phyloP scores from a whole-genome alignment of 2,329 filamentous ascomycete species.

The Calonectria fujianensis region DNA sequence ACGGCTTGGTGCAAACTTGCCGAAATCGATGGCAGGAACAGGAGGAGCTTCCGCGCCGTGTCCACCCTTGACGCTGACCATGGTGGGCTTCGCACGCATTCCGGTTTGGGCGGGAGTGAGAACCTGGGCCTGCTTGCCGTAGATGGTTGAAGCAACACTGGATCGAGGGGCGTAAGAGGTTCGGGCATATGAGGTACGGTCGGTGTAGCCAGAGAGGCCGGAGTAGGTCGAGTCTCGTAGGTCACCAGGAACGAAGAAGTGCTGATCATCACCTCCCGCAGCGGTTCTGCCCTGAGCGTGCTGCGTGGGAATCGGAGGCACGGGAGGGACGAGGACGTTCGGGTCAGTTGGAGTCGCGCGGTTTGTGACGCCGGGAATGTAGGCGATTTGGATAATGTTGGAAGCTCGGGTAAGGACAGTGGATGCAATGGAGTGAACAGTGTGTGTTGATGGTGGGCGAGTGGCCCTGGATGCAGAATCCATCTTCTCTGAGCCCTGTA shows the following conservation, averaged over 20 bases:
- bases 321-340: conserved; percentile 88
- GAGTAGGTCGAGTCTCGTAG: conserved; percentile 95
- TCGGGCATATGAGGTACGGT: conserved; percentile 77
- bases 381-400: conserved; percentile 99
- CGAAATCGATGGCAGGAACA: conserved; percentile 82
- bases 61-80: conserved; percentile 90
- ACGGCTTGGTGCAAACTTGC: conserved; percentile 70
- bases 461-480: conserved; percentile 61
- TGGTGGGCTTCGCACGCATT: conserved; percentile 90
- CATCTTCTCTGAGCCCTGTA: conserved; percentile 67
- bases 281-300: conserved; percentile 70
- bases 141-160: conserved; percentile 94
- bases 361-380: conserved; percentile 98
- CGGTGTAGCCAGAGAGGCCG: conserved; percentile 78
- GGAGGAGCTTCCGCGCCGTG: conserved; percentile 78
- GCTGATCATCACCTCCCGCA: conserved; percentile 81
- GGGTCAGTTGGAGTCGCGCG: conserved; percentile 90
- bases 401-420: conserved; percentile 96
- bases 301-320: conserved; percentile 89
- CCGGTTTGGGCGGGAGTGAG: conserved; percentile 89
- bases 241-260: conserved; percentile 95
- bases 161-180: conserved; percentile 77
- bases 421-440: conserved; percentile 93
- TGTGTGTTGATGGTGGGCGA: conserved; percentile 85
- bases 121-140: conserved; percentile 91